A percentile compares a stretch with the other conserved stretches of the same genome.
phyloP scores from a whole-genome alignment of 345 rosid genomes.

The Excoecaria cochinchinensis region DNA sequence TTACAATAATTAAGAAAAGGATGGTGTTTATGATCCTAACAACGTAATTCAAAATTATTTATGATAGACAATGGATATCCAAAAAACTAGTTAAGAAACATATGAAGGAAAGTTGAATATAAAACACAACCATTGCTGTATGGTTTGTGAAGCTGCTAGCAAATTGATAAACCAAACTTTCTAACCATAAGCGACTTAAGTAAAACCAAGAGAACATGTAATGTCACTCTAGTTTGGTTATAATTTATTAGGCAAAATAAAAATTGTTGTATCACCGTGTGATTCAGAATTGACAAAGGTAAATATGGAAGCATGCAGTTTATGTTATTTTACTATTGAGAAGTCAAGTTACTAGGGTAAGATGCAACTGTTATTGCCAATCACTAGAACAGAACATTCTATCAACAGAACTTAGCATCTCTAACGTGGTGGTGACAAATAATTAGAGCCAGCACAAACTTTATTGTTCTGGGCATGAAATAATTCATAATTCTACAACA shows the following conservation, averaged over 20 bases:
- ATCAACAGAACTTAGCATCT: not conserved
- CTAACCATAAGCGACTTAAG: not conserved
- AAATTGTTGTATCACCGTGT: not conserved
- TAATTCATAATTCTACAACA: not conserved
- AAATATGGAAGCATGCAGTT: not conserved
- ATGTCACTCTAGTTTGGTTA: not conserved
- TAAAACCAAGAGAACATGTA: not conserved
- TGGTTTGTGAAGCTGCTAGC: not conserved
- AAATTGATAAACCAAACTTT: not conserved
- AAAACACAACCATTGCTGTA: not conserved
- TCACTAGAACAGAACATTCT: not conserved
- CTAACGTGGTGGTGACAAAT: not conserved
- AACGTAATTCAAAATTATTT: not conserved
- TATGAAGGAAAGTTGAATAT: not conserved
- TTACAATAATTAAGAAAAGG: not conserved
- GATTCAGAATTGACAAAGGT: not conserved
- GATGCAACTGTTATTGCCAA: not conserved
- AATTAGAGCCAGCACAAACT: slow-evolving; percentile 4
- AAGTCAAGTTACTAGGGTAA: not conserved
- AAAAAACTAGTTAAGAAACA: not conserved
- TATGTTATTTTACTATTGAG: not conserved
- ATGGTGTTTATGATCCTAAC: not conserved
- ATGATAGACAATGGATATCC: not conserved
- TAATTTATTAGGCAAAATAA: not conserved
- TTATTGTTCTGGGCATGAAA: slow-evolving; percentile 3